A percentile compares a stretch with the other conserved stretches of the same genome.
Evolutionary conservation across 176 grass and related monocot species (phyloP).

Genomic region (Aegilops tauschii): DNA sequence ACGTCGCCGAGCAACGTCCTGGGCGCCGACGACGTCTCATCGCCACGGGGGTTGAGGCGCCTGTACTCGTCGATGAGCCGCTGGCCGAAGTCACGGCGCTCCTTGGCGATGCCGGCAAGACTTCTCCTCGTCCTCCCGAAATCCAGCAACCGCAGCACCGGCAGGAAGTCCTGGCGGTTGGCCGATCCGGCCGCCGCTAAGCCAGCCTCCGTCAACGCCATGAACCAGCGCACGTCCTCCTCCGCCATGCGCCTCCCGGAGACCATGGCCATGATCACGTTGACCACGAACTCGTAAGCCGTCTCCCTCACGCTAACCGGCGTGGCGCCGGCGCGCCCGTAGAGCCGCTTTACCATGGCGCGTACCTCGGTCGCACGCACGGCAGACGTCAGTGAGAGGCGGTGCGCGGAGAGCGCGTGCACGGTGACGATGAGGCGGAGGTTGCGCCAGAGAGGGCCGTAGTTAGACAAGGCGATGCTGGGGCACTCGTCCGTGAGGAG

Average conservation of each 20-base stretch:
- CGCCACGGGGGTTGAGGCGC: not conserved
- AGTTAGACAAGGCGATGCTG: not conserved
- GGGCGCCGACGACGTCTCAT: not conserved
- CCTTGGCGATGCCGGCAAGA: conserved; percentile 26
- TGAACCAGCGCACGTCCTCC: conserved; percentile 38
- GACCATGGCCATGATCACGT: conserved; percentile 61
- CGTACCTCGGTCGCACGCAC: conserved; percentile 22
- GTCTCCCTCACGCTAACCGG: conserved; percentile 36
- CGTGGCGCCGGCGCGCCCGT: not conserved
- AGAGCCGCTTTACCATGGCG: conserved; percentile 27
- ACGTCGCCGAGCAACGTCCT: conserved; percentile 57
- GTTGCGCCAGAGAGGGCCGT: conserved; percentile 58
- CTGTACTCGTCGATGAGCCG: conserved; percentile 53
- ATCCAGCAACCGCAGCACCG: conserved; percentile 42
- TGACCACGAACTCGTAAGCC: conserved; percentile 43
- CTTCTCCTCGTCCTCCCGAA: conserved; percentile 30
- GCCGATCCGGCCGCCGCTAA: conserved; percentile 23
- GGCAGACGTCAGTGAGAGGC: conserved; percentile 17
- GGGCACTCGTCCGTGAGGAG: conserved; percentile 35
- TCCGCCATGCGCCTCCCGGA: conserved; percentile 37
- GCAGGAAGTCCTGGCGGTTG: conserved; percentile 55
- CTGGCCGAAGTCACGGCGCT: conserved; percentile 37
- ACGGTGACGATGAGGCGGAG: conserved; percentile 61
- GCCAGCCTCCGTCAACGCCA: conserved; percentile 38
- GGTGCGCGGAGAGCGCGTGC: conserved; percentile 38